Evolutionary conservation across 805 yeast species (phyloP).

Genomic region (Hanseniaspora meyeri): DNA sequence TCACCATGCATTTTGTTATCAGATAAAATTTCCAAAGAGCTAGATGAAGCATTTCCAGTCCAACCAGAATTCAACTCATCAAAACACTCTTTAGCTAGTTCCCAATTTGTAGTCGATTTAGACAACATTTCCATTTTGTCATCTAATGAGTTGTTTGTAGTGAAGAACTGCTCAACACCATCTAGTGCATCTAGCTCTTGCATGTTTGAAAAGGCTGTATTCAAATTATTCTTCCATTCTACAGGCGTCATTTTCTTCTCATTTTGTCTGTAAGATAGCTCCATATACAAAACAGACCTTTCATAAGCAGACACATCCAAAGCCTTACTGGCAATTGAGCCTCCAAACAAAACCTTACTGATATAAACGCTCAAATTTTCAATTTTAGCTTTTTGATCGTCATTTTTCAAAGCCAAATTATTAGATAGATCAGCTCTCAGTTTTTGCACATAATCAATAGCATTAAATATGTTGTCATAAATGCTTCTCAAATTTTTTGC

Average conservation of each 20-base stretch:
- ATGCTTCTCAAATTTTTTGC: slow-evolving; percentile 52
- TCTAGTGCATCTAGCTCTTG: slow-evolving; percentile 84
- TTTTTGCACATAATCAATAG: slow-evolving; percentile 71
- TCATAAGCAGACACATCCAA: slow-evolving; percentile 78
- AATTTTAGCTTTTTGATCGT: slow-evolving; percentile 25
- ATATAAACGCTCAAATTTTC: slow-evolving; percentile 38
- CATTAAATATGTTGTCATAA: slow-evolving; percentile 61
- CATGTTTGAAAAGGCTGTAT: slow-evolving; percentile 69
- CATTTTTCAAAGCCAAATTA: slow-evolving; percentile 28
- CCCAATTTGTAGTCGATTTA: slow-evolving; percentile 67
- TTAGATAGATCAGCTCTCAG: slow-evolving; percentile 37
- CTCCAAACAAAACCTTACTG: slow-evolving; percentile 43
- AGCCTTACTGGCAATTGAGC: slow-evolving; percentile 62
- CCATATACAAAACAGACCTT: slow-evolving; percentile 74
- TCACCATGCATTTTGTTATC: slow-evolving; percentile 6
- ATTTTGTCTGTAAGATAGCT: slow-evolving; percentile 46
- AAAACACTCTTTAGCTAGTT: slow-evolving; percentile 74
- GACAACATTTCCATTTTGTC: slow-evolving; percentile 72
- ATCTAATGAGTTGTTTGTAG: slow-evolving; percentile 47
- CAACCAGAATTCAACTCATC: slow-evolving; percentile 36
- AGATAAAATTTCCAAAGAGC: slow-evolving; percentile 6
- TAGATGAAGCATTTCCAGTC: slow-evolving; percentile 27
- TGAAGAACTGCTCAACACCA: slow-evolving; percentile 66
- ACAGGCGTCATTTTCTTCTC: slow-evolving; percentile 17
- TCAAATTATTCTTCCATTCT: slow-evolving; percentile 36